Evolutionary conservation across 805 yeast genomes (phyloP), one percentile per base, ranked within the genome.

Genomic region (Candida palmyrensis): DNA sequence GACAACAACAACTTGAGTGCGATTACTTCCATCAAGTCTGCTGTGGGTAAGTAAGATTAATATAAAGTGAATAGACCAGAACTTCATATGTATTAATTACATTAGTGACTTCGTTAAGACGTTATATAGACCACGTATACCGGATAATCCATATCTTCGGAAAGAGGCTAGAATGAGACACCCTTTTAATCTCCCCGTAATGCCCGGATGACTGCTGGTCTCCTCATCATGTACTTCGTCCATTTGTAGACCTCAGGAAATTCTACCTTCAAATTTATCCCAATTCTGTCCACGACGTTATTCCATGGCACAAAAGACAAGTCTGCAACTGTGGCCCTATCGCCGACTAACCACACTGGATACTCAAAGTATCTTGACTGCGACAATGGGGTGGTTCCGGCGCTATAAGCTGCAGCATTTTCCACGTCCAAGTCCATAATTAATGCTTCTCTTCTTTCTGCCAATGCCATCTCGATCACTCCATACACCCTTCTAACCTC

Each of bases 241-340:
- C 96, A 89, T 57, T 86, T 86, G 66, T 85, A 88, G 29, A 88
- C 96, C 62, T 89, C 97, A 2, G 96, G 96, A 53, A 83, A 88
- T 55, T 89, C 97, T 19, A 75, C 72, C 55, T 82, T 82, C 48
- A 89, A 73, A 49, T 84, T 85, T 41, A 89, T 86, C 6, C 96
- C 97, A 35, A 89, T 83, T 49, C 95, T 71, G 55, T 85, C 95
- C 34, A 89, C 95, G 12, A 89, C 96, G 50, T 88, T 89, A 57
- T 89, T 89, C 97, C 97, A 89, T 11, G 97, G 95, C 18, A 89
- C 95, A 62, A 89, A 89, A 15, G 90, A 77, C 50, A 89, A 68
- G 58, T 89, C 97, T 2, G 97, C 97, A 28, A 89, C 79, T 1
- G 96, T 66, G 15, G 71, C 71, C 30, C 70, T 49, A 48, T 88